Base-by-base conservation (phyloP, 2,329 filamentous ascomycete species). In the Colletotrichum sp. region DNA sequence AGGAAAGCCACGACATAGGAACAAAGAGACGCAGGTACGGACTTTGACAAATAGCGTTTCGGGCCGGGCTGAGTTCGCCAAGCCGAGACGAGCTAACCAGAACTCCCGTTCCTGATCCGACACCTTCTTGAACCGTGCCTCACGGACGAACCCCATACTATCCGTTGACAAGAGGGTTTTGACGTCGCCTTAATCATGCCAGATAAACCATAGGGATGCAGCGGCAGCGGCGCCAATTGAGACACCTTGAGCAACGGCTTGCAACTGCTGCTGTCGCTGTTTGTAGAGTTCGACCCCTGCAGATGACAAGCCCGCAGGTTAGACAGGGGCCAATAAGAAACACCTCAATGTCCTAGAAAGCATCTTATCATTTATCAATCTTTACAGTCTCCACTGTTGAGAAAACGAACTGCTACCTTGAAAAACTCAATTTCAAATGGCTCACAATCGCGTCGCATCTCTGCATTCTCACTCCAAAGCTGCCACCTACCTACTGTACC, bases 71-170 rank as follows among this genome's bases (percentile, higher is more conserved):
- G 26, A 36, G 34, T 70, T 70, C 59, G 36, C 28, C 34, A 32
- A 52, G 68, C 68, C 68, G 68, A 70, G 68, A 63, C 68, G 62
- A 34, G 68, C 57, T 70, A 70, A n/a, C 12, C 26, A 32, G 57
- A 70, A 70, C 36, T 70, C 57, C 68, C 68, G 68, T 70, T 63
- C 26, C n/a, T 15, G 16, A 70, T 70, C 68, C 68, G 68, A 52
- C 68, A 70, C 57, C 30, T 52, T 70, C 57, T 60, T 59, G 34
- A 30, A 55, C 21, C 13, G 24, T 44, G 52, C 32, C 39, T 34
- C 49, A 39, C 34, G 36, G 32, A 39, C 24, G 62, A 30, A 26
- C 55, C 21, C 55, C 34, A 63, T 36, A 15, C 59, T 16, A 63
- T 52, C 6, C 30, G 30, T 34, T 36, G 59, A 21, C 32, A 34